Percentiles rank a stretch among this genome's conserved stretches.
Evolutionary conservation across 164 flowering plant species (phyloP).

Genomic region (Euptelea pleiosperma): DNA sequence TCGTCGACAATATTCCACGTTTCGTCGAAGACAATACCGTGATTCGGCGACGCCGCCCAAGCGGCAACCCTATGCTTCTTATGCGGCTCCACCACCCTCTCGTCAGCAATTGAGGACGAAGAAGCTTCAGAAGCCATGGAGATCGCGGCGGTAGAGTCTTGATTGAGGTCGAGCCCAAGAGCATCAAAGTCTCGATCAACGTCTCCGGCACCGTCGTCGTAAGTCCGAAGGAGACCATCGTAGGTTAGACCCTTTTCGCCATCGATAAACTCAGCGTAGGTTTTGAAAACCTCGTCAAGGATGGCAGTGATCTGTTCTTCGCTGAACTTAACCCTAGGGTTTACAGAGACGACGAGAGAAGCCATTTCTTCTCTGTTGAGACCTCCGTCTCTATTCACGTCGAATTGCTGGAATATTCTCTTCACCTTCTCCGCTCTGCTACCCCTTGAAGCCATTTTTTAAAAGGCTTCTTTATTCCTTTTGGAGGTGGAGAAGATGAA

Average conservation of each 20-base stretch:
- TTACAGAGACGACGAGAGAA: slow-evolving; percentile 90
- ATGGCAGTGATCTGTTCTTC: slow-evolving; percentile 94
- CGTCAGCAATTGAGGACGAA: slow-evolving; percentile 64
- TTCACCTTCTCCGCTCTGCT: slow-evolving; percentile 93
- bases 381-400: slow-evolving; percentile 75
- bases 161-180: slow-evolving; percentile 51
- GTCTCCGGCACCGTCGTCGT: slow-evolving; percentile 98
- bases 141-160: slow-evolving; percentile 17
- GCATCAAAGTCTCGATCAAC: slow-evolving; percentile 98
- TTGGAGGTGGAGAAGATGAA: not conserved
- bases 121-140: slow-evolving; percentile 41
- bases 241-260: slow-evolving; percentile 74
- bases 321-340: slow-evolving; percentile 95
- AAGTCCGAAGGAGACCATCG: slow-evolving; percentile 83
- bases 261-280: slow-evolving; percentile 86
- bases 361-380: slow-evolving; percentile 93
- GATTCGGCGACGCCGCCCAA: slow-evolving; percentile 91
- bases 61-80: slow-evolving; percentile 80
- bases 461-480: not conserved
- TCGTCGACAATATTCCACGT: slow-evolving; percentile 97
- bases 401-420: slow-evolving; percentile 86
- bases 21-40: slow-evolving; percentile 86
- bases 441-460: slow-evolving; percentile 54
- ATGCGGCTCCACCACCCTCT: slow-evolving; percentile 48
- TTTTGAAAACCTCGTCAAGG: slow-evolving; percentile 89